Conservation (phyloP, 257 asterid genomes). For the Nicotiana sylvestris region DNA sequence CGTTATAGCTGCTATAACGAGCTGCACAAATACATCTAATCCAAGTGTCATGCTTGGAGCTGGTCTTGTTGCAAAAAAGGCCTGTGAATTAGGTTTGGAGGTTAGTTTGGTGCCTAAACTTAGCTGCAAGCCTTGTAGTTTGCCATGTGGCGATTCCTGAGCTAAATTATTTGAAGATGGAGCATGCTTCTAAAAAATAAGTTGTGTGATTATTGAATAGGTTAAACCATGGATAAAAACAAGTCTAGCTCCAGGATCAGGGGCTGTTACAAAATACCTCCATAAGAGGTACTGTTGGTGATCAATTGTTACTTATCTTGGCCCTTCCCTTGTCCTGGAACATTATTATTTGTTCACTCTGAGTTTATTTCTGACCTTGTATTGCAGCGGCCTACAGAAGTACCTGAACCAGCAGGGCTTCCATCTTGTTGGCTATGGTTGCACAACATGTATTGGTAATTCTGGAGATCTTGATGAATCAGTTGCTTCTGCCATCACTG, state of each 20-base stretch:
- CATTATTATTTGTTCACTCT: not conserved
- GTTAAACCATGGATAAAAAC: conserved; percentile 97
- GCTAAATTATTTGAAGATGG: not conserved
- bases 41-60: conserved; percentile 99
- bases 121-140: not conserved
- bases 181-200: not conserved
- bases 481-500: conserved; percentile 67
- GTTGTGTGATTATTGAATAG: conserved; percentile 29
- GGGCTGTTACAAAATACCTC: conserved; percentile 90
- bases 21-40: conserved; percentile 95
- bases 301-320: not conserved
- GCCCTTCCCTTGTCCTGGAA: not conserved
- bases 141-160: not conserved
- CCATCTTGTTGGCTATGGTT: conserved; percentile 88
- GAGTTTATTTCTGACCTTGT: conserved; percentile 12
- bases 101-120: conserved; percentile 35
- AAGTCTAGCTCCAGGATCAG: conserved; percentile 98
- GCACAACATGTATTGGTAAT: conserved; percentile 97
- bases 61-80: conserved; percentile 93
- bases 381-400: conserved; percentile 70
- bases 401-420: conserved; percentile 90
- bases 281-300: conserved; percentile 52
- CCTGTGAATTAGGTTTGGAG: conserved; percentile 86
- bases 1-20: conserved; percentile 92
- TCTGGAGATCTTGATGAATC: conserved; percentile 94